phyloP scores from a whole-genome alignment of 768 basidiomycete species.

The Lactarius hengduanensis region DNA sequence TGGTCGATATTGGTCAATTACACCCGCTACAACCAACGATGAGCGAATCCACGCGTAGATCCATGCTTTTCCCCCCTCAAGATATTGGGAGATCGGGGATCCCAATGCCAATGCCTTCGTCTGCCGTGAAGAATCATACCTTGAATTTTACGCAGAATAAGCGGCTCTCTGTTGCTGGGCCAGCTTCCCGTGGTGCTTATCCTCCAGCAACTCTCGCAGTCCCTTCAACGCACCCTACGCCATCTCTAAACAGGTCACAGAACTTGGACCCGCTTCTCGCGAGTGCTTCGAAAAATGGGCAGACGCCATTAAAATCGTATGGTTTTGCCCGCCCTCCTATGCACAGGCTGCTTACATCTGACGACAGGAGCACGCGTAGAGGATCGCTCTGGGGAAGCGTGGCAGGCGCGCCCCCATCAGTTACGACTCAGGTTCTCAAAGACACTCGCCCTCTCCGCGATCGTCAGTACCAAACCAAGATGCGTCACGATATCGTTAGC shows the following conservation, averaged over 20 bases:
- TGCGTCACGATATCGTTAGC: conserved; percentile 71
- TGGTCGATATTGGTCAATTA: no score
- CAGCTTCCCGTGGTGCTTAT: conserved; percentile 61
- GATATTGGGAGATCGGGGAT: conserved; percentile 59
- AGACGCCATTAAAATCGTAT: conserved; percentile 74
- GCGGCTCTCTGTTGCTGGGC: conserved; percentile 73
- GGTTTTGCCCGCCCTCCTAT: conserved; percentile 29
- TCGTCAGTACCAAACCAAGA: conserved; percentile 64
- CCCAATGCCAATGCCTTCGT: conserved; percentile 54
- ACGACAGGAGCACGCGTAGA: conserved; percentile 61
- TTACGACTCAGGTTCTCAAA: conserved; percentile 57
- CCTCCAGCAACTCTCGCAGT: conserved; percentile 34
- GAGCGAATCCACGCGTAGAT: conserved; percentile 14
- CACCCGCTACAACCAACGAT: conserved; percentile 2
- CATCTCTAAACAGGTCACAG: conserved; percentile 68
- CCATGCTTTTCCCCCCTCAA: conserved; percentile 7
- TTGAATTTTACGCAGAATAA: conserved; percentile 47
- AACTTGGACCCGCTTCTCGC: conserved; percentile 64
- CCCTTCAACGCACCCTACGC: conserved; percentile 54
- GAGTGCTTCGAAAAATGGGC: conserved; percentile 67
- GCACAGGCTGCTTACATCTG: conserved; percentile 16
- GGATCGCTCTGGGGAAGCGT: conserved; percentile 72
- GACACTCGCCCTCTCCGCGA: conserved; percentile 82
- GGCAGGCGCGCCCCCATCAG: conserved; percentile 45
- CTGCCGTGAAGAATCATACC: conserved; percentile 58